Conservation (phyloP, 2,329 filamentous ascomycete genomes). For the Colletotrichum scovillei region DNA sequence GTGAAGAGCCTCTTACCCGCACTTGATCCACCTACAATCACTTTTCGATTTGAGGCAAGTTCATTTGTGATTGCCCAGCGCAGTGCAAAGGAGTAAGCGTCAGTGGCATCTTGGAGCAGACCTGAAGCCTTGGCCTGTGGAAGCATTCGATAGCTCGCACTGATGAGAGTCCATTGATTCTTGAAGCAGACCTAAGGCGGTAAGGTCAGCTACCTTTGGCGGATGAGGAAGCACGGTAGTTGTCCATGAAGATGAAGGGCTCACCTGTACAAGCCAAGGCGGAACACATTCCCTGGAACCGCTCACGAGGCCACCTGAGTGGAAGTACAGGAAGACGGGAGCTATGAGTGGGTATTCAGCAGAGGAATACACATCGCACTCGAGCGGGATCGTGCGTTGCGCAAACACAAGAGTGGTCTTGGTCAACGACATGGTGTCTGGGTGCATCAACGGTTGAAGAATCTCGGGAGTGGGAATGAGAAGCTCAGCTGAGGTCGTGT, state of each 20-base stretch:
- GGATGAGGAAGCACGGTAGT: neutral
- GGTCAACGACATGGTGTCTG: conserved; percentile 16
- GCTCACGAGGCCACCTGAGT: conserved; percentile 48
- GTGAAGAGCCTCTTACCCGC: conserved; percentile 41
- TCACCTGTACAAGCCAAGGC: conserved; percentile 50
- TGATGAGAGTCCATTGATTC: conserved; percentile 48
- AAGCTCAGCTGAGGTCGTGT: neutral
- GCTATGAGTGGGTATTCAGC: conserved; percentile 38
- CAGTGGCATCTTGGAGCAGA: conserved; percentile 44
- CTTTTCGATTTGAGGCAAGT: conserved; percentile 35
- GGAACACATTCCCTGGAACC: conserved; percentile 46
- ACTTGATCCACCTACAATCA: conserved; percentile 48
- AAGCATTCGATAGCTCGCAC: conserved; percentile 48
- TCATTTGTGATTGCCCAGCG: conserved; percentile 32
- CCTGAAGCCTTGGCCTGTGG: conserved; percentile 44
- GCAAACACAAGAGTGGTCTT: conserved; percentile 44
- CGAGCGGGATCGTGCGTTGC: conserved; percentile 45
- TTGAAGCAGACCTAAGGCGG: conserved; percentile 42
- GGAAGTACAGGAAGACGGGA: conserved; percentile 51
- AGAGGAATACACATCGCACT: conserved; percentile 49
- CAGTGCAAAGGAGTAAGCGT: conserved; percentile 46
- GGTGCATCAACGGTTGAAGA: neutral
- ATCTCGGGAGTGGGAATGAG: too few relatives aligned
- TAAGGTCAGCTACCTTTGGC: neutral
- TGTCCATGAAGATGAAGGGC: neutral